Evolutionary conservation across 495 filamentous ascomycete genomes (phyloP).

Genomic region (Thozetella sp.): DNA sequence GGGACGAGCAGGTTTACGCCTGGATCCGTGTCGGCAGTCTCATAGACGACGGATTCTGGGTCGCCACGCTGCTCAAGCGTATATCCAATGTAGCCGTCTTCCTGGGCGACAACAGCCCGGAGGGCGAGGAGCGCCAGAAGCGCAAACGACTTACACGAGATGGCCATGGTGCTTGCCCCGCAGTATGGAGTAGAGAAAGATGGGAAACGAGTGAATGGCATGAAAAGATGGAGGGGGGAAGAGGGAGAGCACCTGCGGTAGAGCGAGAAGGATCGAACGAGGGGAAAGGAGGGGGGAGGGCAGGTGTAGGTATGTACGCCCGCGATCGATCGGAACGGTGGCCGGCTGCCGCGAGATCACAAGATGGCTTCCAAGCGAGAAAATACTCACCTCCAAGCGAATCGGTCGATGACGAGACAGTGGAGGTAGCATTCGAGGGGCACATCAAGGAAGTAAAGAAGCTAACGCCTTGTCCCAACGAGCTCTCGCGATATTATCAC

Average conservation of each 20-base stretch:
- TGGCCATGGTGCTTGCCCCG: constrained; percentile 17
- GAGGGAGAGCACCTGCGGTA: background rate
- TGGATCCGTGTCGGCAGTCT: constrained; percentile 46
- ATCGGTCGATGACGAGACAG: background rate
- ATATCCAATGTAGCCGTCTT: constrained; percentile 56
- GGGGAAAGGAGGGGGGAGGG: too few species aligned
- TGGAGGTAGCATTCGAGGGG: background rate
- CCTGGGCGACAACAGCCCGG: constrained; percentile 16
- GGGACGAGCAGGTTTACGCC: constrained; percentile 35
- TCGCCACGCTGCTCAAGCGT: constrained; percentile 48
- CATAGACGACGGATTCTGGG: constrained; percentile 46
- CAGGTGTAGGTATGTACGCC: constrained; percentile 10
- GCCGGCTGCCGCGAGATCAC: background rate
- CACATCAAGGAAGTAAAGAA: background rate
- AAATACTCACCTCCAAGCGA: background rate
- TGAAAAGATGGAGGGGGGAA: background rate
- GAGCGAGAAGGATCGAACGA: background rate
- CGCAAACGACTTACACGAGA: constrained; percentile 20
- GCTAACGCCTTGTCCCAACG: too few species aligned
- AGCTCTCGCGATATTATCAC: too few species aligned
- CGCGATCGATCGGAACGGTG: background rate
- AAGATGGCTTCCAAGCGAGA: background rate
- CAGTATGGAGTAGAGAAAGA: background rate
- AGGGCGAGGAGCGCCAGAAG: constrained; percentile 20
- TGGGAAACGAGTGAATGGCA: background rate